A percentile compares a stretch with the other conserved stretches of the same genome.
Conservation (phyloP, 176 grass and related monocot genomes). For the Aegilops longissima region DNA sequence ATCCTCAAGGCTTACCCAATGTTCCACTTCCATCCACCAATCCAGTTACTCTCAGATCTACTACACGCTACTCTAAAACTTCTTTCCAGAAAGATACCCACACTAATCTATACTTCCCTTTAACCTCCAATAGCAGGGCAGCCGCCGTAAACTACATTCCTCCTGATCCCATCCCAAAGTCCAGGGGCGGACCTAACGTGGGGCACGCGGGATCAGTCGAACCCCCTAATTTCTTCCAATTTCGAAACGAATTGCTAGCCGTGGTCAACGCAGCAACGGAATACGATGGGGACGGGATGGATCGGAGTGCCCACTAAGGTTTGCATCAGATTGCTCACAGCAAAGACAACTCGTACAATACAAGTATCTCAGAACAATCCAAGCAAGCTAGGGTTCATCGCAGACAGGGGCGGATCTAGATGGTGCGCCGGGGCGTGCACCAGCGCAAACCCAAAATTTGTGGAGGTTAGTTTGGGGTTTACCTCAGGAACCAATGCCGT, state of each 20-base stretch:
- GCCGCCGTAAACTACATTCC: background rate
- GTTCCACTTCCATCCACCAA: background rate
- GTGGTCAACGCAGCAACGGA: background rate
- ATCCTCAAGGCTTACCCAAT: background rate
- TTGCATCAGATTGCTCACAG: background rate
- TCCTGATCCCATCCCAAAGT: background rate
- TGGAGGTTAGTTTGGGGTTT: background rate
- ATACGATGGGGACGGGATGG: background rate
- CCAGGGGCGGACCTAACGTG: background rate
- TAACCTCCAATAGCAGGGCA: background rate
- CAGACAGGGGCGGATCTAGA: background rate
- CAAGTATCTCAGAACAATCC: background rate
- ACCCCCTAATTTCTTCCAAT: background rate
- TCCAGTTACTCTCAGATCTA: background rate
- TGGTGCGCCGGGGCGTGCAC: background rate
- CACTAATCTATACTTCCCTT: background rate
- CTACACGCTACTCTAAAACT: background rate
- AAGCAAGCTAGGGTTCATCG: background rate
- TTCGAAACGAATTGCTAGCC: background rate
- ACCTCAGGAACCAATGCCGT: background rate
- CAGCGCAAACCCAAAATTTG: background rate
- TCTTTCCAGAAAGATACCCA: background rate
- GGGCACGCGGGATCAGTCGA: background rate
- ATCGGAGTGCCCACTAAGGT: background rate
- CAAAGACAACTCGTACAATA: background rate